Base-by-base conservation (phyloP, 164 flowering plant species). In the Brasenia schreberi region DNA sequence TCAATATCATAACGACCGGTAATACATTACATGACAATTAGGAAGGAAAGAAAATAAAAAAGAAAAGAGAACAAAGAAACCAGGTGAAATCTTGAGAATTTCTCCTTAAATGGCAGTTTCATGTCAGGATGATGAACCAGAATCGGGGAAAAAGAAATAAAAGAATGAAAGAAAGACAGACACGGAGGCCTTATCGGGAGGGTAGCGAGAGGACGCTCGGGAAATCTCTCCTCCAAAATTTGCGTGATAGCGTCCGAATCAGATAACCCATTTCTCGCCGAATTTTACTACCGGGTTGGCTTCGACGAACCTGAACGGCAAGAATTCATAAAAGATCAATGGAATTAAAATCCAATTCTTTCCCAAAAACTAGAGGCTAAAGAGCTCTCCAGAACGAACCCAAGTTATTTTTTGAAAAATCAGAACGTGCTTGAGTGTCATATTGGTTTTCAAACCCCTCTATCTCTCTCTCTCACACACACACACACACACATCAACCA, bases 241-340 rank as follows among this genome's bases (percentile, higher is more conserved):
- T 85, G 81, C 7, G 93, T 79, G 64, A 94, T 94, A 67, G 89
- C 96, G 81, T 91, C 99, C 68, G 99, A 94, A 79, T 94, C 99
- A 4, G 90, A 71, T 67, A 87, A 87, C 61, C 99, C 99, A 94
- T 73, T 85, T 82, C 67, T 89, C 97, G 64, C 89, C 99, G 67
- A 91, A 74, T 74, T 87, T 91, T 44, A 85, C 23, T 1, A 88
- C 79, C 7, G 99, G 99, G 69, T 75, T 87, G 64, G 86, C 64
- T 67, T 87, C 81, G 49, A 89, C 74, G 72, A 94, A 87, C 99
- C 99, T 94, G 63, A 1, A 62, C 19, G 27, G 58, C 49, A 70
- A 49, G 12, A 49, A 49, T 7, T 49, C 53, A 49, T 7, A 49
- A 12, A 49, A 1, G 14, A 49, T 7, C 6, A 7, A 2, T 49